phyloP scores from a whole-genome alignment of 768 basidiomycete genomes.

The Auricularia heimuer region DNA sequence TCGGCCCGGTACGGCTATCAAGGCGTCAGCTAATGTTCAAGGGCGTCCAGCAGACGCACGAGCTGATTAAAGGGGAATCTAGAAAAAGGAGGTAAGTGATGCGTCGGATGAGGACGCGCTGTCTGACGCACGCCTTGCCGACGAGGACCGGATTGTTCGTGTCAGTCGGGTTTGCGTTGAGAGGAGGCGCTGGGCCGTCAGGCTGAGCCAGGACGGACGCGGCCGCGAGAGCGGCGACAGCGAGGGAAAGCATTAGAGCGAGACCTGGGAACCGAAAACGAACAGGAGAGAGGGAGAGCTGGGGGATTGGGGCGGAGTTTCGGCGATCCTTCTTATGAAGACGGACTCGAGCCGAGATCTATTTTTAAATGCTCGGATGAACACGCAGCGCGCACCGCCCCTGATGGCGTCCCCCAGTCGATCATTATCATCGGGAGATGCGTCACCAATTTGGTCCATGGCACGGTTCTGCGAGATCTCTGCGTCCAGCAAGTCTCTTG shows the following conservation, averaged over 20 bases:
- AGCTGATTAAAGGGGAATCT: neutral
- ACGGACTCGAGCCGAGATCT: too few species aligned
- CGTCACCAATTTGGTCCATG: too few species aligned
- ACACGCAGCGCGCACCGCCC: too few species aligned
- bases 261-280: slow-evolving; percentile 2
- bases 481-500: too few species aligned
- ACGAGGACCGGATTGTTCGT: neutral
- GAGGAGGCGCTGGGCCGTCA: slow-evolving; percentile 21
- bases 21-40: neutral
- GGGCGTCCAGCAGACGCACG: neutral
- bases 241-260: slow-evolving; percentile 22
- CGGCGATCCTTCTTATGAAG: too few species aligned
- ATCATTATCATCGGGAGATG: too few species aligned
- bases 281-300: too few species aligned
- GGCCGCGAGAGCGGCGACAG: slow-evolving; percentile 24
- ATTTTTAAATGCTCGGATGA: too few species aligned
- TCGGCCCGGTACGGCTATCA: neutral
- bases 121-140: neutral
- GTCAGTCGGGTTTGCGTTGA: slow-evolving; percentile 15
- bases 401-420: too few species aligned
- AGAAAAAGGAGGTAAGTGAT: neutral
- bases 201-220: slow-evolving; percentile 14
- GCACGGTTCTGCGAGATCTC: too few species aligned
- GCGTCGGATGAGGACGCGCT: neutral
- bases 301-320: too few species aligned